Percentiles rank a stretch among this genome's conserved stretches.
phyloP scores from a whole-genome alignment of 352 stramenopile species.

The Blastocystis sp. region DNA sequence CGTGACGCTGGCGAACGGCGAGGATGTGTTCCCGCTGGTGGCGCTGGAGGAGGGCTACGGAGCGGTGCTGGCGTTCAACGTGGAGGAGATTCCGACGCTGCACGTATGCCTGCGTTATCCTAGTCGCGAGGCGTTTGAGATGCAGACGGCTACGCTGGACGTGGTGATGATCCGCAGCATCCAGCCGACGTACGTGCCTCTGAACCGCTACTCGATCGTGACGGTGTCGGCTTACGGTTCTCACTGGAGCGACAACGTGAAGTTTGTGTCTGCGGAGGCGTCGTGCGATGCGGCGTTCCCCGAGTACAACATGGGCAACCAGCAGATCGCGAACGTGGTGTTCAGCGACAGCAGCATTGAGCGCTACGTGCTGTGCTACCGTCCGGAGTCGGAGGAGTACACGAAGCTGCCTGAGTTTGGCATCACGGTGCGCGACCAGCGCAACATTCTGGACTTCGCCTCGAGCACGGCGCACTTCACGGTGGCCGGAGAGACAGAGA shows the following conservation, averaged over 20 bases:
- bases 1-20: constrained; percentile 19
- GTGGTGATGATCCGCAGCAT: constrained; percentile 13
- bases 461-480: constrained; percentile 22
- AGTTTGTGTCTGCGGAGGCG: constrained; percentile 1
- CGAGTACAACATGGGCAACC: constrained; percentile 34
- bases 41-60: neutral
- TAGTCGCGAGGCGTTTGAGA: neutral
- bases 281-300: neutral
- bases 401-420: neutral
- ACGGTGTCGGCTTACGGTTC: neutral
- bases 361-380: constrained; percentile 35
- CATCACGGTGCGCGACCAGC: constrained; percentile 8
- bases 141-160: neutral
- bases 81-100: neutral
- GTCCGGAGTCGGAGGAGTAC: neutral
- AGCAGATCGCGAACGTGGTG: constrained; percentile 47
- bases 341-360: constrained; percentile 9
- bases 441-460: constrained; percentile 46
- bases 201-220: constrained; percentile 16
- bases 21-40: neutral
- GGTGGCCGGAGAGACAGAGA: constrained; percentile 33
- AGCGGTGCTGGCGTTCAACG: neutral
- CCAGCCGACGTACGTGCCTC: constrained; percentile 1
- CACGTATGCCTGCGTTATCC: constrained; percentile 41
- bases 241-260: neutral